phyloP scores from a whole-genome alignment of 306 rosid species.

The Lathyrus aphaca region DNA sequence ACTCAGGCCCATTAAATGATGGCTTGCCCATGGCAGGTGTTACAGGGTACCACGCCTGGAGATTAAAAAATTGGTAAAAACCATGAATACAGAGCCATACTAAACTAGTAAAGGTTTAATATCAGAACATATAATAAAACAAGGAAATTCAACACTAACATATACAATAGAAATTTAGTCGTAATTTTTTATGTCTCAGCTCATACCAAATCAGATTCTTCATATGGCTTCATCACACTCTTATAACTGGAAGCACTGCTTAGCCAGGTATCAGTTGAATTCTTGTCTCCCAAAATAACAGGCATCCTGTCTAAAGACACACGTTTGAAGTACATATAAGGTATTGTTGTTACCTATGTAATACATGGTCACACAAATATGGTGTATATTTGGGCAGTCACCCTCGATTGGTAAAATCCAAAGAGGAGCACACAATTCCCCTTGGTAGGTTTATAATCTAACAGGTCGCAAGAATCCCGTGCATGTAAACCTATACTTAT shows the following conservation, averaged over 20 bases:
- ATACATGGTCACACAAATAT: too few species aligned
- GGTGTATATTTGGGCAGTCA: slow-evolving; percentile 17
- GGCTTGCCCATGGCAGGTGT: slow-evolving; percentile 83
- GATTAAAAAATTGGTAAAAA: slow-evolving; percentile 15
- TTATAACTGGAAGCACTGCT: slow-evolving; percentile 56
- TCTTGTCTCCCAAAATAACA: slow-evolving; percentile 79
- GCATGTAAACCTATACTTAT: too few species aligned
- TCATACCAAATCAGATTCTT: slow-evolving; percentile 78
- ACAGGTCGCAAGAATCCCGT: too few species aligned
- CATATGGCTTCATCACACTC: slow-evolving; percentile 70
- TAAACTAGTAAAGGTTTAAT: not conserved
- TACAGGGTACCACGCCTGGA: slow-evolving; percentile 86
- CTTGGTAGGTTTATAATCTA: too few species aligned
- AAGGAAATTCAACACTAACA: not conserved
- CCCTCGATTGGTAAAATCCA: slow-evolving; percentile 7
- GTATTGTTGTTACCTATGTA: too few species aligned
- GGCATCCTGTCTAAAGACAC: slow-evolving; percentile 85
- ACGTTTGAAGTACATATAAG: slow-evolving; percentile 24
- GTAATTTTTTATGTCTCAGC: slow-evolving; percentile 8
- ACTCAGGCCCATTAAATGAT: slow-evolving; percentile 84
- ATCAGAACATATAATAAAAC: not conserved
- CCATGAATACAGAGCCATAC: not conserved
- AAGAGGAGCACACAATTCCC: not conserved
- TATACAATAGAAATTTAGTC: slow-evolving; percentile 7
- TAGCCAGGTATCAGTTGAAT: slow-evolving; percentile 72